A percentile compares a stretch with the other conserved stretches of the same genome.
phyloP scores from a whole-genome alignment of 2,329 filamentous ascomycete species.

The Aureobasidium sp. region DNA sequence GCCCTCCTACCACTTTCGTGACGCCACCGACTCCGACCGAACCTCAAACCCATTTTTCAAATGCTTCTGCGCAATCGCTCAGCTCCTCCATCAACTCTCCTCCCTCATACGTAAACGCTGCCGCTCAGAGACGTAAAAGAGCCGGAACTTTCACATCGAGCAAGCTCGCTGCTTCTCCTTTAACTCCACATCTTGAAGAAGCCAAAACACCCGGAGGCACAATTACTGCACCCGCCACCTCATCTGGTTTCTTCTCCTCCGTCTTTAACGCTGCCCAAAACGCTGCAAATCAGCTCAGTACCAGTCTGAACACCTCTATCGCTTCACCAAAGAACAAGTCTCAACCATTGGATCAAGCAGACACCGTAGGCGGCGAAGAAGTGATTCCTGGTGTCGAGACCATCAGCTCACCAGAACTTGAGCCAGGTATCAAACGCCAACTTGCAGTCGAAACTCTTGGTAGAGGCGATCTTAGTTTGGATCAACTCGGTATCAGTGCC shows the following conservation, averaged over 20 bases:
- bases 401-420: conserved; percentile 22
- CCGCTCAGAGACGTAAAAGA: conserved; percentile 14
- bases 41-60: conserved; percentile 13
- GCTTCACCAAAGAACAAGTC: conserved; percentile 43
- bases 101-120: conserved; percentile 11
- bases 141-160: conserved; percentile 45
- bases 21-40: conserved; percentile 54
- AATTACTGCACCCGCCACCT: conserved; percentile 38
- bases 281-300: conserved; percentile 70
- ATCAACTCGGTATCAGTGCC: conserved; percentile 70
- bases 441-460: conserved; percentile 84
- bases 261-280: conserved; percentile 91
- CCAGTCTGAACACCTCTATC: conserved; percentile 61
- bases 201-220: conserved; percentile 52
- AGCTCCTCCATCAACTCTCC: not conserved
- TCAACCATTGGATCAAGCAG: conserved; percentile 23
- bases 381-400: conserved; percentile 30
- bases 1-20: conserved; percentile 51
- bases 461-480: conserved; percentile 79
- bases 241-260: conserved; percentile 78
- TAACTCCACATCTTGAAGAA: conserved; percentile 72
- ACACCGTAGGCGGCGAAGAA: conserved; percentile 33
- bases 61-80: conserved; percentile 10
- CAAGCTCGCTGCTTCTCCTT: conserved; percentile 67
- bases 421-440: conserved; percentile 53